Evolutionary conservation across 352 stramenopile species (phyloP), one percentile per base, ranked within the genome.

Genomic region (Phytophthora hibernalis): DNA sequence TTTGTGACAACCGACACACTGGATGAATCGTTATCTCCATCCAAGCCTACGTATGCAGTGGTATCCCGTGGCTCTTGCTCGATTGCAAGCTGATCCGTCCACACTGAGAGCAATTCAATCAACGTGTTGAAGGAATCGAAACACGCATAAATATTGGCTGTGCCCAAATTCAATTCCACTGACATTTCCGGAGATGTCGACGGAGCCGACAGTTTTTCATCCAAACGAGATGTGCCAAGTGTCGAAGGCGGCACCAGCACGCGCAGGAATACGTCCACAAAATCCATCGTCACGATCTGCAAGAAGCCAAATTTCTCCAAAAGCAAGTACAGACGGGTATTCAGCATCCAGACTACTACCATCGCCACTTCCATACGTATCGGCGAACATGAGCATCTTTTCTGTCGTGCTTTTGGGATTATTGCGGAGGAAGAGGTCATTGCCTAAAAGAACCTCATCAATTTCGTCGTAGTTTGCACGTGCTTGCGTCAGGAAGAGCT

Each of bases 51-150:
- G 33, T 95, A 95, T 5, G 82, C 87, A 52, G 83, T 91, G 22
- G 80, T 91, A 54, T 95, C 85, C 9, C 73, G 72, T 10, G 85
- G 84, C 40, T 89, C 74, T 63, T 89, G 77, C 40, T 89, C 70
- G 16, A 82, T 79, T 26, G 77, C 82, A 20, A 95, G 61, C 44
- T 95, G 82, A 18, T 95, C 86, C 3, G 74, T 79, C 85, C 84
- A 95, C 16, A 69, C 82, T 9, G 76, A 87, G 3, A 90, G 55
- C 13, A 95, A 54, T 58, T 95, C 83, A 18, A 94, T 77, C 38
- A 96, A 69, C 8, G 86, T 94, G 61, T 92, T 93, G 68, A 95
- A 96, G 28, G 89, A 96, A 72, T 96, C 89, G 67, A 95, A 96
- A 31, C 89, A 96, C 15, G 86, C 86, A 61, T 96, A 95, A 65